Percentiles rank a stretch among this genome's conserved stretches.
Evolutionary conservation across 768 basidiomycete genomes (phyloP).

Genomic region (Boletus rubescentipes): DNA sequence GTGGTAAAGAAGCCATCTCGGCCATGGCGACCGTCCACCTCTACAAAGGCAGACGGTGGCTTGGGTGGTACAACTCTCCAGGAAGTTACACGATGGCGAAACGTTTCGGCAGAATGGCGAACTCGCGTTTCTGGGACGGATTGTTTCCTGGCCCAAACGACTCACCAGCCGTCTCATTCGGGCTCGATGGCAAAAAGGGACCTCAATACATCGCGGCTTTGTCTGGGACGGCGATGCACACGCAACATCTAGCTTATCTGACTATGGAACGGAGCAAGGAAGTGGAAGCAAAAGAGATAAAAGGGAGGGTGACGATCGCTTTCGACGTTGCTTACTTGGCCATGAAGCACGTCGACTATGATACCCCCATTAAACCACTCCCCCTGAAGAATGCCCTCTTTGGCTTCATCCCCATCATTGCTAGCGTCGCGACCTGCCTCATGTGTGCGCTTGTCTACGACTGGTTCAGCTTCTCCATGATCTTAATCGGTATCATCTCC

Average conservation of each 20-base stretch:
- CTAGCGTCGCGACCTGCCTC: slow-evolving; percentile 24
- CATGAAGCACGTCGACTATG: slow-evolving; percentile 11
- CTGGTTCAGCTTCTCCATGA: slow-evolving; percentile 32
- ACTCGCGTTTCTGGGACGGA: slow-evolving; percentile 33
- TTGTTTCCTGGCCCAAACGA: slow-evolving; percentile 32
- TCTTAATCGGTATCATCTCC: slow-evolving; percentile 33
- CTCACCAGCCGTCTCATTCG: slow-evolving; percentile 28
- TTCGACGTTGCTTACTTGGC: slow-evolving; percentile 17
- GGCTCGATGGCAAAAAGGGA: slow-evolving; percentile 28
- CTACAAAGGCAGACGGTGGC: slow-evolving; percentile 30
- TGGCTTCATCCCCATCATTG: slow-evolving; percentile 22
- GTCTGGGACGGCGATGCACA: slow-evolving; percentile 30
- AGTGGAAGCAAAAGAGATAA: background rate
- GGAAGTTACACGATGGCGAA: slow-evolving; percentile 35
- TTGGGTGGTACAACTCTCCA: slow-evolving; percentile 39
- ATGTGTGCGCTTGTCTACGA: slow-evolving; percentile 24
- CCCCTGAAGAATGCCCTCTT: slow-evolving; percentile 9
- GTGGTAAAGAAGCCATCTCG: slow-evolving; percentile 36
- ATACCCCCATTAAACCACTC: background rate
- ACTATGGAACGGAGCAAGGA: slow-evolving; percentile 17
- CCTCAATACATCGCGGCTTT: slow-evolving; percentile 29
- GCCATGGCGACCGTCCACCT: slow-evolving; percentile 36
- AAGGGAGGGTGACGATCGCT: slow-evolving; percentile 9
- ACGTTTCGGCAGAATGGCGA: slow-evolving; percentile 32
- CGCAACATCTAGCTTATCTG: slow-evolving; percentile 30